Evolutionary conservation across 345 rosid species (phyloP).

Genomic region (Citrus sp.): DNA sequence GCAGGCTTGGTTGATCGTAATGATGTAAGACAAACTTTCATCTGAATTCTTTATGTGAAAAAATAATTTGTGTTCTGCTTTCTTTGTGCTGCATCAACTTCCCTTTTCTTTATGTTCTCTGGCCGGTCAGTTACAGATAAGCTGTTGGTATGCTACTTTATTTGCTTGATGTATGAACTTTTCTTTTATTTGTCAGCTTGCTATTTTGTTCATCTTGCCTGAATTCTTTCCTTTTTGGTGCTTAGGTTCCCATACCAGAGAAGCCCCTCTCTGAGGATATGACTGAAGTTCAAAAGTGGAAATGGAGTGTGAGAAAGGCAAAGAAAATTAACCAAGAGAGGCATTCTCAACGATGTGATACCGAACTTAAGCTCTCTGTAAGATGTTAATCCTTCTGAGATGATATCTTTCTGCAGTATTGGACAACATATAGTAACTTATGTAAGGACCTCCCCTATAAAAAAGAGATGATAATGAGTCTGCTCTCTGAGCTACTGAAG

Average conservation of each 20-base stretch:
- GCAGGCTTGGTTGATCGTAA: constrained; percentile 85
- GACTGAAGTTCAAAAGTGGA: constrained; percentile 66
- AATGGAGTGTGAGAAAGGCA: constrained; percentile 68
- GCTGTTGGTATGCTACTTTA: background rate
- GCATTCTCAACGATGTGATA: constrained; percentile 88
- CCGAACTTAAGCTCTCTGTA: constrained; percentile 94
- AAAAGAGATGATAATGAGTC: background rate
- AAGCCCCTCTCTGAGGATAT: constrained; percentile 63
- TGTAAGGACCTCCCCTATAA: background rate
- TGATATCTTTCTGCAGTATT: background rate
- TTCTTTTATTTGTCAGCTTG: background rate
- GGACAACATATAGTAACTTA: background rate
- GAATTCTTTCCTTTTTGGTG: constrained; percentile 9
- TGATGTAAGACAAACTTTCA: constrained; percentile 58
- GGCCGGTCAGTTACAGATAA: background rate
- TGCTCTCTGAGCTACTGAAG: background rate
- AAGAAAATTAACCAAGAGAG: constrained; percentile 86
- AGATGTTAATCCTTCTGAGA: constrained; percentile 25
- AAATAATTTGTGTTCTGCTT: background rate
- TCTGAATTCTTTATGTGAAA: constrained; percentile 1
- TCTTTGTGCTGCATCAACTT: background rate
- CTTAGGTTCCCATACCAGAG: constrained; percentile 68
- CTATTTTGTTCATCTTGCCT: constrained; percentile 4
- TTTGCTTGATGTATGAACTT: background rate
- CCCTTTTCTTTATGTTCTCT: background rate